Conservation (phyloP, 176 grass and related monocot species). For the Otatea glauca region DNA sequence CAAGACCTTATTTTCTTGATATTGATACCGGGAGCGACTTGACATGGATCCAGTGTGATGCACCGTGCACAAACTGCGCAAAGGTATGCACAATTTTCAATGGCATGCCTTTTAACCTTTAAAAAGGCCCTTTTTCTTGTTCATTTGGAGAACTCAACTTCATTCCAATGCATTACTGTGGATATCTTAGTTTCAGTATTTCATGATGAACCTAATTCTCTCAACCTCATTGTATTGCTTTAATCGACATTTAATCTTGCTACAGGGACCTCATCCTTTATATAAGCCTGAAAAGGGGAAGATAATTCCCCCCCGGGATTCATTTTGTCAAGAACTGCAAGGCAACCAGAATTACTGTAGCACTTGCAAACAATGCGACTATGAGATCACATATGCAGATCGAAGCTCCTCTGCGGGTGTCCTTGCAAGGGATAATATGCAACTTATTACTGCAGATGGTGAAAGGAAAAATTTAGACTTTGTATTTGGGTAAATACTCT, state of each 20-base stretch:
- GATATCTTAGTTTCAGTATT: background rate
- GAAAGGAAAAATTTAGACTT: slow-evolving; percentile 58
- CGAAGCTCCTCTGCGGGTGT: slow-evolving; percentile 70
- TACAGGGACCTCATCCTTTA: slow-evolving; percentile 80
- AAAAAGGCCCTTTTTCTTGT: background rate
- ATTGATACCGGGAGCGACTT: slow-evolving; percentile 83
- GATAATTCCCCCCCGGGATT: slow-evolving; percentile 54
- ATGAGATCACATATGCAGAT: slow-evolving; percentile 76
- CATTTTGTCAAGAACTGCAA: slow-evolving; percentile 63
- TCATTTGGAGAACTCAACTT: slow-evolving; percentile 17
- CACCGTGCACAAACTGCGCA: slow-evolving; percentile 76
- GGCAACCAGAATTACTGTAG: slow-evolving; percentile 61
- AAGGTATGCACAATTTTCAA: slow-evolving; percentile 52
- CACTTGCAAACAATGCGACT: slow-evolving; percentile 71
- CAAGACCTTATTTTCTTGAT: slow-evolving; percentile 79
- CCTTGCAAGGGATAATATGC: slow-evolving; percentile 71
- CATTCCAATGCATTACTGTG: background rate
- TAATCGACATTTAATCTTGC: background rate
- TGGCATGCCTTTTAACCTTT: background rate
- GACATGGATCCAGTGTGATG: slow-evolving; percentile 90
- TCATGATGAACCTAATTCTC: background rate
- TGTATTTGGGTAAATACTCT: slow-evolving; percentile 71
- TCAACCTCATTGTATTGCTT: slow-evolving; percentile 8
- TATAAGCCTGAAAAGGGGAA: slow-evolving; percentile 62
- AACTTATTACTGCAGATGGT: slow-evolving; percentile 55